A percentile compares a stretch with the other conserved stretches of the same genome.
These are phyloP conservation scores for Dothidotthia symphoricarpi DNA, from an alignment of 2,329 filamentous ascomycete genomes.

Conservation along the genomic window DNA sequence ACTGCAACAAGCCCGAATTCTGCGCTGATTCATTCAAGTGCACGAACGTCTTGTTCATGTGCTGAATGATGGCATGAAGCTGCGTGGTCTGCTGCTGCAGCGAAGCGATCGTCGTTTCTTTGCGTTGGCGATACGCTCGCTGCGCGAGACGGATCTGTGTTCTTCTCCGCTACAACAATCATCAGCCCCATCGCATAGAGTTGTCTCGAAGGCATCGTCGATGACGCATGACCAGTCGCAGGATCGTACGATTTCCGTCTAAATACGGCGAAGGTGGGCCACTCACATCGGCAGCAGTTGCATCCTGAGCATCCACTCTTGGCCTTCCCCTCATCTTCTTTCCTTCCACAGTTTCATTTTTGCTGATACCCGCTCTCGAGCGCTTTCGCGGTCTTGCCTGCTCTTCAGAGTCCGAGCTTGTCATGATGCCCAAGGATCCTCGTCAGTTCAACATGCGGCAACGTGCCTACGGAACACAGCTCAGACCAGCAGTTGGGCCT, in stretches of 20 bases:
- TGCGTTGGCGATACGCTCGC: constrained; percentile 78
- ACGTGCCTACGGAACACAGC: too few species aligned
- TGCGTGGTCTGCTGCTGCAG: constrained; percentile 68
- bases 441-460: background rate
- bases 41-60: constrained; percentile 71
- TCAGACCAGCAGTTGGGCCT: too few species aligned
- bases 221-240: background rate
- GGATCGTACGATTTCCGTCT: background rate
- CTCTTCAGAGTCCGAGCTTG: constrained; percentile 34
- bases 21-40: constrained; percentile 63
- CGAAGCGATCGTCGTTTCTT: constrained; percentile 74
- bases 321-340: constrained; percentile 69
- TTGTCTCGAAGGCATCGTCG: background rate
- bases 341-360: constrained; percentile 10
- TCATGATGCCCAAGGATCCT: constrained; percentile 16
- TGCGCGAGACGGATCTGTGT: constrained; percentile 87
- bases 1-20: constrained; percentile 57
- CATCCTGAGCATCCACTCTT: constrained; percentile 71
- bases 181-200: constrained; percentile 9
- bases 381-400: constrained; percentile 33
- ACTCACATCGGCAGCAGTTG: constrained; percentile 76
- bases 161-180: constrained; percentile 62
- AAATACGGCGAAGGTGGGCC: constrained; percentile 2
- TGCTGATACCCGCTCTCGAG: constrained; percentile 1
- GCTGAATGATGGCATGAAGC: constrained; percentile 67